phyloP scores from a whole-genome alignment of 1,284 basidiomycete genomes.

The Pholiota adiposa region DNA sequence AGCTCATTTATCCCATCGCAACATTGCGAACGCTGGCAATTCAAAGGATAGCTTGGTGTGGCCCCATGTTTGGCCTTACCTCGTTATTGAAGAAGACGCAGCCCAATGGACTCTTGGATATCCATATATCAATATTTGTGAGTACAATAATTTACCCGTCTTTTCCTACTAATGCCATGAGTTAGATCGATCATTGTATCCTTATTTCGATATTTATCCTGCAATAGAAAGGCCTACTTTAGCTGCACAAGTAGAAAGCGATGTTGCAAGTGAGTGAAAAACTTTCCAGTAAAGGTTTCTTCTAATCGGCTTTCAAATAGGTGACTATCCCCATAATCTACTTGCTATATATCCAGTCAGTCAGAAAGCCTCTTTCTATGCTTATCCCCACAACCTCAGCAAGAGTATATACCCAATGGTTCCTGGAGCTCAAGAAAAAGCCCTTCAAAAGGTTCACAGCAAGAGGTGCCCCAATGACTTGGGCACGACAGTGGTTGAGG shows the following conservation, averaged over 20 bases:
- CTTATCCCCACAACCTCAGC: not conserved
- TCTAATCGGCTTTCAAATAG: not conserved
- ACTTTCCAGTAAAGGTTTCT: not conserved
- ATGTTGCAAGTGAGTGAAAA: not conserved
- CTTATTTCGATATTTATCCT: constrained; percentile 28
- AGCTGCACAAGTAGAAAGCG: not conserved
- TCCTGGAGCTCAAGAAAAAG: not conserved
- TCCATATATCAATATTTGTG: constrained; percentile 24
- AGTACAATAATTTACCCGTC: constrained; percentile 1
- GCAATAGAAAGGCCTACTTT: not conserved
- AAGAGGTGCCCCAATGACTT: not conserved
- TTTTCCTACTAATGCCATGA: not conserved
- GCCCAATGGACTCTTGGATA: constrained; percentile 9
- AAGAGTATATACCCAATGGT: not conserved
- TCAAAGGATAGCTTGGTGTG: not conserved
- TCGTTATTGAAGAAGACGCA: not conserved
- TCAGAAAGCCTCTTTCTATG: not conserved
- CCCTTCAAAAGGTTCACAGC: not conserved
- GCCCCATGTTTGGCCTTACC: constrained; percentile 15
- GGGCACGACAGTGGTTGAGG: not conserved
- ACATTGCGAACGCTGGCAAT: too few relatives aligned
- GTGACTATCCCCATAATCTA: constrained; percentile 1
- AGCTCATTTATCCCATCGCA: not conserved
- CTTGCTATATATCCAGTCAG: not conserved
- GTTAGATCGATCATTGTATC: constrained; percentile 45